phyloP scores from a whole-genome alignment of 2,329 filamentous ascomycete genomes.

The Cladosporium sp. region DNA sequence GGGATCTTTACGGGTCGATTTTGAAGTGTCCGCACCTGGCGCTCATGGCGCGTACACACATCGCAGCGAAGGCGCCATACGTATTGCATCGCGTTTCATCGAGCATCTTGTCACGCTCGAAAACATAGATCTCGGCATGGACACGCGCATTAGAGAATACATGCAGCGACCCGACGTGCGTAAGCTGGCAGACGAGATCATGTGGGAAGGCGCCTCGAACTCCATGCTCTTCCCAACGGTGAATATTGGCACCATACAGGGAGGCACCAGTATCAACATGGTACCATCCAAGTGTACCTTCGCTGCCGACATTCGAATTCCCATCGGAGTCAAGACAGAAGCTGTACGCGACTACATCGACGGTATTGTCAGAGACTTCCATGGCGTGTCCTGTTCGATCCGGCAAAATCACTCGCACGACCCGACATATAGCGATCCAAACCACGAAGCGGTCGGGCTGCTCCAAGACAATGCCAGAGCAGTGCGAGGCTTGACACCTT shows the following conservation, averaged over 20 bases:
- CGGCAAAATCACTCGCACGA: conserved; percentile 36
- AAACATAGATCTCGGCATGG: conserved; percentile 24
- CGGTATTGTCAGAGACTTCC: conserved; percentile 25
- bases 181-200: conserved; percentile 32
- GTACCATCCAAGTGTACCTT: conserved; percentile 37
- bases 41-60: conserved; percentile 41
- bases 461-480: conserved; percentile 27
- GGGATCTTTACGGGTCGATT: conserved; percentile 38
- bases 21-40: conserved; percentile 31
- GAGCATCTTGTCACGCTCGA: conserved; percentile 29
- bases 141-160: conserved; percentile 26
- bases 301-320: conserved; percentile 39
- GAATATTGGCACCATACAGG: conserved; percentile 40
- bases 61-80: conserved; percentile 35
- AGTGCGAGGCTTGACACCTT: conserved; percentile 22
- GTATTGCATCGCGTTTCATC: conserved; percentile 33
- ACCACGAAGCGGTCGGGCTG: conserved; percentile 32
- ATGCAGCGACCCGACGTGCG: conserved; percentile 30
- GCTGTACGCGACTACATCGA: conserved; percentile 29
- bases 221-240: conserved; percentile 35
- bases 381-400: conserved; percentile 27
- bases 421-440: conserved; percentile 28
- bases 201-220: conserved; percentile 34
- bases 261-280: conserved; percentile 42
- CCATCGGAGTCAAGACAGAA: conserved; percentile 34